A percentile compares a stretch with the other conserved stretches of the same genome.
These are phyloP conservation scores for Lachnum nothofagi DNA, from an alignment of 2,329 filamentous ascomycete genomes.

Conservation along the genomic window DNA sequence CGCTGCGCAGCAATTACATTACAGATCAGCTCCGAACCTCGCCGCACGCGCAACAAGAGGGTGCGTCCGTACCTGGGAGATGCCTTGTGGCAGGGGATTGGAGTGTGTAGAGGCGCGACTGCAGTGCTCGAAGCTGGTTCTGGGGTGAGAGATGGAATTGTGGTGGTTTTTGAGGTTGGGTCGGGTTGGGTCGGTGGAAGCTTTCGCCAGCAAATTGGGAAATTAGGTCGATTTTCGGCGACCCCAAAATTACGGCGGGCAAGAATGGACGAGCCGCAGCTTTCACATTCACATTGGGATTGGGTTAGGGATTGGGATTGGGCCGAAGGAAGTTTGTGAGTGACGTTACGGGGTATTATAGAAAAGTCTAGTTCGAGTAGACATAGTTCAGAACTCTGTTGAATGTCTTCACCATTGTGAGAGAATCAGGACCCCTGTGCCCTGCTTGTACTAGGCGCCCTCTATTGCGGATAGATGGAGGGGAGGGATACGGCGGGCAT, in stretches of 20 bases:
- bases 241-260: not conserved
- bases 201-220: too few relatives aligned
- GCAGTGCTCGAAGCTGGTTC: not conserved
- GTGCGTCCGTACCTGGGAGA: not conserved
- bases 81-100: not conserved
- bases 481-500: too few relatives aligned
- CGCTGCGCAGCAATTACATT: conserved; percentile 4
- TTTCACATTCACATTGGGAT: too few relatives aligned
- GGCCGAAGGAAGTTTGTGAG: too few relatives aligned
- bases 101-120: conserved; percentile 1
- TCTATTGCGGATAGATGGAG: too few relatives aligned
- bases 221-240: not conserved
- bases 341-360: too few relatives aligned
- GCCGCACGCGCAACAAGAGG: conserved; percentile 1
- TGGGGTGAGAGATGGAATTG: conserved; percentile 1
- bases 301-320: too few relatives aligned
- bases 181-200: not conserved
- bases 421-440: too few relatives aligned
- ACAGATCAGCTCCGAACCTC: conserved; percentile 1
- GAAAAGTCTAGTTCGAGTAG: too few relatives aligned
- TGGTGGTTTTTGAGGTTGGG: not conserved
- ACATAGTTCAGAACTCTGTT: too few relatives aligned
- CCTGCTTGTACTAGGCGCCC: too few relatives aligned
- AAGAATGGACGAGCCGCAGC: not conserved
- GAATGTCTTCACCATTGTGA: too few relatives aligned